Conservation (phyloP, 345 rosid species). For the Gossypioides kirkii region DNA sequence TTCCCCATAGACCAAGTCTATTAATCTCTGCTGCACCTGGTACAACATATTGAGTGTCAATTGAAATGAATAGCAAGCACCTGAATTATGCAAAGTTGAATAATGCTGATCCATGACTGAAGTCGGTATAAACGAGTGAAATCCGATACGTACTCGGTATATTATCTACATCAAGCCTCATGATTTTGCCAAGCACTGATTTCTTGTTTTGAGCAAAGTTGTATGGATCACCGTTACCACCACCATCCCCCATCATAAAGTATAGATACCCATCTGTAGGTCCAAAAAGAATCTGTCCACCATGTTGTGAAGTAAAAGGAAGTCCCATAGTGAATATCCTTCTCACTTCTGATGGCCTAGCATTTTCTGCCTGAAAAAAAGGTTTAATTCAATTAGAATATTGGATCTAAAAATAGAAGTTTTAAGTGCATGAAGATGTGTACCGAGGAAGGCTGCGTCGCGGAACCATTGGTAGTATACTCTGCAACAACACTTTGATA, state of each 20-base stretch:
- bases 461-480: not conserved
- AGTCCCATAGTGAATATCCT: conserved; percentile 94
- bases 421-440: not conserved
- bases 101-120: no score
- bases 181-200: conserved; percentile 90
- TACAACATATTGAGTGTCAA: no score
- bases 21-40: no score
- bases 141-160: conserved; percentile 11
- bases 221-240: conserved; percentile 69
- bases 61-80: no score
- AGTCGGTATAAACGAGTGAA: no score
- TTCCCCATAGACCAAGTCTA: no score
- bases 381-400: not conserved
- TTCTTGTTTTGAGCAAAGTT: conserved; percentile 90
- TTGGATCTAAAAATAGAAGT: not conserved
- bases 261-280: conserved; percentile 67
- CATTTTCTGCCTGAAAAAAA: conserved; percentile 23
- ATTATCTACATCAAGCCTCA: conserved; percentile 81
- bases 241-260: conserved; percentile 95
- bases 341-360: conserved; percentile 75
- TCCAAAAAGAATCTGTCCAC: no score
- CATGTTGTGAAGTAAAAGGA: conserved; percentile 40
- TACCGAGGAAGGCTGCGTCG: not conserved
- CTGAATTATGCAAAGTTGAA: no score
- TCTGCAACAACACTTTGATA: not conserved